A percentile compares a stretch with the other conserved stretches of the same genome.
Evolutionary conservation across 192 early-diverging fungal species (phyloP).

Genomic region (Fimicolochytrium jonesii): DNA sequence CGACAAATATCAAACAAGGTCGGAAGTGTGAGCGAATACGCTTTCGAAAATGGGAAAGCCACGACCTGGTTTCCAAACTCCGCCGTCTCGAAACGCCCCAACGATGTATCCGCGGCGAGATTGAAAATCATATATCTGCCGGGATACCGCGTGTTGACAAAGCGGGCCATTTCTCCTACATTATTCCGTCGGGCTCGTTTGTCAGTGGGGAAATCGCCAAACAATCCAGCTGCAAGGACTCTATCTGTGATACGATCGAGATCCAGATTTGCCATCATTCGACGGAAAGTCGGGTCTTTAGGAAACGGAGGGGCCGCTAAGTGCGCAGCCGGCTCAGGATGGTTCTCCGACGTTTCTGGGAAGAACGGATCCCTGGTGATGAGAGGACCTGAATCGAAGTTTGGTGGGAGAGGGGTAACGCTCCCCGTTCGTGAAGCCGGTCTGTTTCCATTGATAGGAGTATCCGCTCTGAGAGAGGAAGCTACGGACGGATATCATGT

Average conservation of each 20-base stretch:
- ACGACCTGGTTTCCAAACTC: constrained; percentile 48
- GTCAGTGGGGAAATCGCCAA: constrained; percentile 33
- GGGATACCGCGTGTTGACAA: constrained; percentile 46
- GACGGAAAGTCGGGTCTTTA: constrained; percentile 8
- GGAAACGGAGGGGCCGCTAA: constrained; percentile 9
- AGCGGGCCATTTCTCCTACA: constrained; percentile 41
- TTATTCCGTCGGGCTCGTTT: constrained; percentile 37
- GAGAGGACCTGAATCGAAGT: too few species aligned
- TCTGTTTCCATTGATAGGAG: too few species aligned
- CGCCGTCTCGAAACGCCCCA: constrained; percentile 44
- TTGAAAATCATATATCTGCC: constrained; percentile 55
- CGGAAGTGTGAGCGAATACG: constrained; percentile 44
- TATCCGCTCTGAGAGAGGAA: too few species aligned
- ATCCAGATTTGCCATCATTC: constrained; percentile 32
- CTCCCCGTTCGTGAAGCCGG: too few species aligned
- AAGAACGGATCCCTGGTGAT: constrained; percentile 17
- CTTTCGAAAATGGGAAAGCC: constrained; percentile 43
- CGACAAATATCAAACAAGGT: constrained; percentile 51
- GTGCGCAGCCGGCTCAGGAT: not conserved
- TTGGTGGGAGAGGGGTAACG: too few species aligned
- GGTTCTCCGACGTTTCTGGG: not conserved
- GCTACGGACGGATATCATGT: too few species aligned
- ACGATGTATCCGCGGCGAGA: constrained; percentile 47
- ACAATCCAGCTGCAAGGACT: constrained; percentile 39
- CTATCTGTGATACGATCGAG: constrained; percentile 50